Percentiles rank a stretch among this genome's conserved stretches.
phyloP scores from a whole-genome alignment of 2,329 filamentous ascomycete genomes.

The Pseudohalonectria lignicola region DNA sequence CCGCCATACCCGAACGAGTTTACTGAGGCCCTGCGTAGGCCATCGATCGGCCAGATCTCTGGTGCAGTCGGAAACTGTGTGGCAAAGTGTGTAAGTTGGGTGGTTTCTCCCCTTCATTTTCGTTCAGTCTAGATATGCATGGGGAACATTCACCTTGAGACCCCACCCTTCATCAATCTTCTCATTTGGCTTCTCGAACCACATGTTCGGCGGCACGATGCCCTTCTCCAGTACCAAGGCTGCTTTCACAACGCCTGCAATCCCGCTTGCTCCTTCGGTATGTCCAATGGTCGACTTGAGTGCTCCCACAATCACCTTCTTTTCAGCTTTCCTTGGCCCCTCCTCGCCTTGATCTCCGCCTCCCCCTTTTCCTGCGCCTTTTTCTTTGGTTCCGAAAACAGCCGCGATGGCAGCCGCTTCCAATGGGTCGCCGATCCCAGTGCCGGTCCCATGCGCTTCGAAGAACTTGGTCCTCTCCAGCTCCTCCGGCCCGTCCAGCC shows the following conservation, averaged over 20 bases:
- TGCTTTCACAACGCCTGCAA: constrained; percentile 16
- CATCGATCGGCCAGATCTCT: constrained; percentile 12
- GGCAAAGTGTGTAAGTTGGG: neutral
- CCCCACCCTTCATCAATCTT: constrained; percentile 18
- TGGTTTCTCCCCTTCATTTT: neutral
- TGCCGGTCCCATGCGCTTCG: constrained; percentile 30
- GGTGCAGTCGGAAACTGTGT: constrained; percentile 11
- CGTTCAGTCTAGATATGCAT: neutral
- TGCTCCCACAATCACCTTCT: constrained; percentile 12
- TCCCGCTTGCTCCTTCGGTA: constrained; percentile 14
- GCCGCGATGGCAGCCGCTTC: constrained; percentile 21
- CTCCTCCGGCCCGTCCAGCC: constrained; percentile 6
- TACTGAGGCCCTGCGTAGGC: constrained; percentile 11
- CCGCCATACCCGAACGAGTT: constrained; percentile 19
- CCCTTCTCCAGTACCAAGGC: constrained; percentile 12
- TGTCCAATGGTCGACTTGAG: constrained; percentile 19
- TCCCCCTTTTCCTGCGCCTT: too few species aligned
- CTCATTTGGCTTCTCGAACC: constrained; percentile 12
- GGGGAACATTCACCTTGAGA: constrained; percentile 8
- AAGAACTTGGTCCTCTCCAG: constrained; percentile 11
- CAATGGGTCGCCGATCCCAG: constrained; percentile 24
- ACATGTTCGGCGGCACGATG: constrained; percentile 13
- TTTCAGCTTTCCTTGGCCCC: too few species aligned
- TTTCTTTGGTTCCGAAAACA: constrained; percentile 16
- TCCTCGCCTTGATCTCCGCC: constrained; percentile 14